Evolutionary conservation across 2,329 filamentous ascomycete species (phyloP), one percentile per base, ranked within the genome.

Genomic region (Epichloe brachyelytri): DNA sequence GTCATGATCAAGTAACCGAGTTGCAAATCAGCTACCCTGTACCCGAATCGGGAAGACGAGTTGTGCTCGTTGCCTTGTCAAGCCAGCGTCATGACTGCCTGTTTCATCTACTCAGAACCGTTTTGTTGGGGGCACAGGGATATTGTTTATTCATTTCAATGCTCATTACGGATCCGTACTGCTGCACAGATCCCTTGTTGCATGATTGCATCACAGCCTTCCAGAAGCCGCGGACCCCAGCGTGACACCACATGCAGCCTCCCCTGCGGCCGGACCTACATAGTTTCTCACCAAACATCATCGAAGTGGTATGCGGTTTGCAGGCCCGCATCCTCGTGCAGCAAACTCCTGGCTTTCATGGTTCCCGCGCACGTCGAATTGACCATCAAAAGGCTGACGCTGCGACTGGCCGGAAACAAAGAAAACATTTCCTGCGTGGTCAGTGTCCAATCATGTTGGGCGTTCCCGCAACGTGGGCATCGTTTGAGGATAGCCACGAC

Each of bases 381-480:
- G 40, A 19, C 19, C 40, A 15, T 17, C 19, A 12, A 12, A 43
- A 12, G 3, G 34, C 17, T 19, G 22, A 39, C 3, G 43, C 43
- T 41, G 43, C 37, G 33, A 10, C 41, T 38, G 49, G 15, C 36
- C 26, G 43, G 12, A 46, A 30, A 41, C 26, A 11, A 10, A 46
- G 3, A 19, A 49, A 33, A 10, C 17, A 34, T 40, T 50, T 20
- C 22, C 38, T 40, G 36, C 20, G 37, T 41, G 14, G 30, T 5
- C 11, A 17, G 3, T 17, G 45, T 47, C 50, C 50, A 51, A 48
- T 51, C 5, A 45, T 34, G 19, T 48, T 5, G 20, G 44, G 26
- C 14, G 17, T 20, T 37, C 8, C 33, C 39, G 20, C 50, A 51
- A 51, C 50, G 50, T 51, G 50, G 47, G 44, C 41, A 38, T 45